phyloP scores from a whole-genome alignment of 129 eudicot genomes.

The Calendula officinalis region DNA sequence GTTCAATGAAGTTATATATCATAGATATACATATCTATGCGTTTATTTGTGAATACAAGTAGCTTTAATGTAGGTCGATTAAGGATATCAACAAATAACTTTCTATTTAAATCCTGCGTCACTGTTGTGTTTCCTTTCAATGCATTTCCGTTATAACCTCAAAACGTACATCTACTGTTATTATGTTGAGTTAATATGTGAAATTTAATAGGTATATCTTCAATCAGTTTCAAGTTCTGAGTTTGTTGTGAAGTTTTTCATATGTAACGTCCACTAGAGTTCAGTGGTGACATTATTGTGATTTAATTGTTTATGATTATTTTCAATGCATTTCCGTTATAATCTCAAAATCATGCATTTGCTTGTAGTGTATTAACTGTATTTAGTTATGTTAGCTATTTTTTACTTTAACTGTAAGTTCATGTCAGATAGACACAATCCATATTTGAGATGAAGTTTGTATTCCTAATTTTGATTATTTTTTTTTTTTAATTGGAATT shows the following conservation, averaged over 20 bases:
- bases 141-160: neutral
- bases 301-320: neutral
- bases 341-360: neutral
- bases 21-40: conserved; percentile 16
- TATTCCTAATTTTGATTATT: neutral
- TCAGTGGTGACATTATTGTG: conserved; percentile 6
- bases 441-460: conserved; percentile 3
- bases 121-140: conserved; percentile 11
- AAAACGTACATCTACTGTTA: neutral
- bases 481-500: conserved; percentile 8
- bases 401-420: neutral
- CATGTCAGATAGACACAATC: neutral
- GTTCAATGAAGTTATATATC: neutral
- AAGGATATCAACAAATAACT: conserved; percentile 2
- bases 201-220: conserved; percentile 1
- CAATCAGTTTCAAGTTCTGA: conserved; percentile 6
- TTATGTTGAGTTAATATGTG: conserved; percentile 11
- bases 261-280: neutral
- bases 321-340: conserved; percentile 8
- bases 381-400: neutral
- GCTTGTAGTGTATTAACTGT: conserved; percentile 8
- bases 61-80: conserved; percentile 2
- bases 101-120: conserved; percentile 16
- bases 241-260: conserved; percentile 4
- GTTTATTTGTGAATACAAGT: neutral